Percentiles rank a stretch among this genome's conserved stretches.
Evolutionary conservation across 371 early-diverging fungal species (phyloP).

Genomic region (Haplosporangium sp.): DNA sequence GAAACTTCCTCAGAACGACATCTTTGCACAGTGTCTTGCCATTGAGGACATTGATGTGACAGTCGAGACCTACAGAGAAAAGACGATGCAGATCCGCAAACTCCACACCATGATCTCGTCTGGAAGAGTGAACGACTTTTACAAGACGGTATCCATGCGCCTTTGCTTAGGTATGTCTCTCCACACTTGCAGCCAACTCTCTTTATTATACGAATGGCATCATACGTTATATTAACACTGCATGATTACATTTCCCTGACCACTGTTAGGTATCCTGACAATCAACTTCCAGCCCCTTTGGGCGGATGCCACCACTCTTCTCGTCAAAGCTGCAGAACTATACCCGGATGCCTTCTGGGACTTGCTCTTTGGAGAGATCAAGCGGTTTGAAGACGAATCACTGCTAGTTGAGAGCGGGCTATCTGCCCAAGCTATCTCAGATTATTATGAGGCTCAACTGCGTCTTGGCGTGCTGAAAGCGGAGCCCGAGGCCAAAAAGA

Average conservation of each 20-base stretch:
- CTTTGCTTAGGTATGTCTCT: conserved; percentile 67
- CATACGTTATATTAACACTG: background rate
- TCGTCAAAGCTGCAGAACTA: conserved; percentile 65
- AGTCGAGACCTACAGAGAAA: conserved; percentile 81
- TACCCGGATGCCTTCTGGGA: conserved; percentile 72
- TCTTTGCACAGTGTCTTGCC: conserved; percentile 32
- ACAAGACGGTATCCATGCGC: conserved; percentile 69
- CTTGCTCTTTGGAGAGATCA: conserved; percentile 66
- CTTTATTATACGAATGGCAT: background rate
- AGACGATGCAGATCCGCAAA: conserved; percentile 76
- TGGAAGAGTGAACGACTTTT: conserved; percentile 71
- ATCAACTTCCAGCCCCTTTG: conserved; percentile 88
- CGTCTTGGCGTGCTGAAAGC: conserved; percentile 12
- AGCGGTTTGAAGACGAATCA: conserved; percentile 68
- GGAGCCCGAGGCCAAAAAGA: conserved; percentile 60
- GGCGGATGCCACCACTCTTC: conserved; percentile 75
- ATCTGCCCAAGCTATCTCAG: conserved; percentile 45
- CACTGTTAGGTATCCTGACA: conserved; percentile 63
- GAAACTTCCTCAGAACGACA: conserved; percentile 20
- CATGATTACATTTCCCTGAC: background rate
- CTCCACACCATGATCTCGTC: conserved; percentile 68
- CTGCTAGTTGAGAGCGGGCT: conserved; percentile 67
- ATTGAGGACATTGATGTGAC: conserved; percentile 73
- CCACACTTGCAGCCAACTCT: too few relatives aligned
- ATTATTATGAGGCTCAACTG: conserved; percentile 24